Evolutionary conservation across 441 rosid species (phyloP).

Genomic region (Euphorbia celastroides): DNA sequence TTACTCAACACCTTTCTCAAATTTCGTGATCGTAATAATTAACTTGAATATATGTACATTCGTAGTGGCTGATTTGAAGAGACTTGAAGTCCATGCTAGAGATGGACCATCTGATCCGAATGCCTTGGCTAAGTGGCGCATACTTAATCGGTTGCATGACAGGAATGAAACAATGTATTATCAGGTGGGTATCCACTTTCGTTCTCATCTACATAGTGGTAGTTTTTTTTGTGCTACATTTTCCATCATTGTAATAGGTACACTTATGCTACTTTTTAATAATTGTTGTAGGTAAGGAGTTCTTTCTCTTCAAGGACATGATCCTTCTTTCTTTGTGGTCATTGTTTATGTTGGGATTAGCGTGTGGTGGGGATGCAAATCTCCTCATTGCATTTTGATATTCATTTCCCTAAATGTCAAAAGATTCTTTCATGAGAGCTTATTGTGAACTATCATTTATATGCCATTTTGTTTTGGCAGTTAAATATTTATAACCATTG

Average conservation of each 20-base stretch:
- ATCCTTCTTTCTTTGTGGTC: neutral
- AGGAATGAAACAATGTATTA: constrained; percentile 97
- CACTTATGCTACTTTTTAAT: neutral
- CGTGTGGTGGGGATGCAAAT: neutral
- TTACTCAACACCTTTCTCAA: neutral
- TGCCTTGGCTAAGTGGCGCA: constrained; percentile 95
- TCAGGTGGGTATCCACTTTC: constrained; percentile 39
- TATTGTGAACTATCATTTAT: neutral
- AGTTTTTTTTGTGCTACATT: neutral
- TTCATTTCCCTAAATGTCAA: neutral
- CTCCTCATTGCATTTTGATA: neutral
- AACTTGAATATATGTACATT: constrained; percentile 2
- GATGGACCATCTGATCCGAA: constrained; percentile 96
- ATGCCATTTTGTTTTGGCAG: neutral
- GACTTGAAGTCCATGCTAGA: constrained; percentile 86
- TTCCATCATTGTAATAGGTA: neutral
- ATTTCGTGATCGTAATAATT: constrained; percentile 3
- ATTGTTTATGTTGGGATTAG: neutral
- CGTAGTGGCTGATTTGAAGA: constrained; percentile 87
- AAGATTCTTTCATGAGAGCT: neutral
- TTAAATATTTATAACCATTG: constrained; percentile 3
- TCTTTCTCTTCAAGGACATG: neutral
- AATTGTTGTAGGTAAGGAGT: neutral
- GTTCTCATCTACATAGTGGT: neutral
- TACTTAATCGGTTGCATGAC: constrained; percentile 92